phyloP scores from a whole-genome alignment of 768 basidiomycete genomes.

The Sistotremastrum niveocremeum region DNA sequence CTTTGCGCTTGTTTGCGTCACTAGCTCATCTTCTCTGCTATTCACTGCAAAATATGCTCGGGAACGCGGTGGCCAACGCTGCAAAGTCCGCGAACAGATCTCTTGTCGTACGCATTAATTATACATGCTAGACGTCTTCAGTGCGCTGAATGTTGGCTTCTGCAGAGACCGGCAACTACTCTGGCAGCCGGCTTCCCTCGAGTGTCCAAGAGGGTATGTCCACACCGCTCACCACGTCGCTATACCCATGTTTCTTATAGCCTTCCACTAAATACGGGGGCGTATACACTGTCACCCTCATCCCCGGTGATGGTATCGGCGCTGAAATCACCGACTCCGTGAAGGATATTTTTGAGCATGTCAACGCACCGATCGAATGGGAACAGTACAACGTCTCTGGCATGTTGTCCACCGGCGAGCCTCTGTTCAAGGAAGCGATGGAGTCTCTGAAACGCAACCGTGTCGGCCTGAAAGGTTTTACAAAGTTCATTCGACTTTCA shows the following conservation, averaged over 20 bases:
- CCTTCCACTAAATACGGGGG: conserved; percentile 84
- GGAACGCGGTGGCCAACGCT: conserved; percentile 45
- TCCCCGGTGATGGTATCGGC: conserved; percentile 97
- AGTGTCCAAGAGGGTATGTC: conserved; percentile 51
- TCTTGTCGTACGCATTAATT: conserved; percentile 35
- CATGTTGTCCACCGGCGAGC: conserved; percentile 86
- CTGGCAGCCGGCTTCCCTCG: conserved; percentile 69
- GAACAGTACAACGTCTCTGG: conserved; percentile 98
- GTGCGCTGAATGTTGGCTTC: conserved; percentile 8
- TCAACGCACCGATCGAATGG: conserved; percentile 98
- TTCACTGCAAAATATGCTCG: conserved; percentile 42
- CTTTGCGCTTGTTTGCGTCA: not conserved
- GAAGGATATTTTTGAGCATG: conserved; percentile 95
- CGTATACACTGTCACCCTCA: conserved; percentile 89
- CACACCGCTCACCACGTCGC: not conserved
- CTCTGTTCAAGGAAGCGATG: conserved; percentile 95
- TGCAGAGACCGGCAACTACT: conserved; percentile 58
- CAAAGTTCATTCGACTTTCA: not conserved
- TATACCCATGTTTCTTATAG: conserved; percentile 23
- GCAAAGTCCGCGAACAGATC: conserved; percentile 34
- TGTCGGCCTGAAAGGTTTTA: conserved; percentile 83
- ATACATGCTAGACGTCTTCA: not conserved
- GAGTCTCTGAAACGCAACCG: conserved; percentile 94
- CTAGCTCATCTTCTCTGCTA: conserved; percentile 10
- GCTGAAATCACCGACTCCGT: conserved; percentile 96